These are phyloP conservation scores for Suillus tomentosus DNA, from an alignment of 768 basidiomycete genomes.

Conservation along the genomic window DNA sequence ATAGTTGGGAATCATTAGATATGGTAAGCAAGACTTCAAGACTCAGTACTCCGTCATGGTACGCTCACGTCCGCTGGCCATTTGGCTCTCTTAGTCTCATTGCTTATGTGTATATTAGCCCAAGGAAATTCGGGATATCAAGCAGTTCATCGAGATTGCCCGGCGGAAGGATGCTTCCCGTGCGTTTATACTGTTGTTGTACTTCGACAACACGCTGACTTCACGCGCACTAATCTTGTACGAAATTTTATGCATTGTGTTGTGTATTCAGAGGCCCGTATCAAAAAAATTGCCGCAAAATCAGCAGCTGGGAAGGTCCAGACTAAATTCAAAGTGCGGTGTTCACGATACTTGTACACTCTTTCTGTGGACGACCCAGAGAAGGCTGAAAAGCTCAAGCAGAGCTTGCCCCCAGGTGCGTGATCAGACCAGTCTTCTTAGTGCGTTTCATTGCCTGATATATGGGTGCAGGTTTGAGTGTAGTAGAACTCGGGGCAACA, in stretches of 20 bases:
- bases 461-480: conserved; percentile 58
- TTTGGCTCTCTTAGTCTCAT: conserved; percentile 6
- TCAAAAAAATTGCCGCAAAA: conserved; percentile 88
- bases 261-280: conserved; percentile 77
- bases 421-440: conserved; percentile 20
- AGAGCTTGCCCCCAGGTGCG: conserved; percentile 92
- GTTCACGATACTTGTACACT: conserved; percentile 97
- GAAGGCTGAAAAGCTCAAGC: conserved; percentile 97
- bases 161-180: conserved; percentile 96
- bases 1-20: conserved; percentile 5
- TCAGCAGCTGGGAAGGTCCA: conserved; percentile 68
- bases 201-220: neutral
- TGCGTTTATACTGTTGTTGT: conserved; percentile 48
- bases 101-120: conserved; percentile 53
- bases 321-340: conserved; percentile 99
- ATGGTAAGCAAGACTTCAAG: conserved; percentile 15
- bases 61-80: conserved; percentile 5
- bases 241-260: neutral
- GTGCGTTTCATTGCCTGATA: neutral
- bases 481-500: conserved; percentile 70
- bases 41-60: conserved; percentile 29
- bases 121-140: conserved; percentile 98
- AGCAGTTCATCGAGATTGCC: conserved; percentile 96
- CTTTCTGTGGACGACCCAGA: conserved; percentile 93
- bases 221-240: conserved; percentile 8